Evolutionary conservation across 352 stramenopile genomes (phyloP).

Genomic region (Globisporangium cylindrosporum): DNA sequence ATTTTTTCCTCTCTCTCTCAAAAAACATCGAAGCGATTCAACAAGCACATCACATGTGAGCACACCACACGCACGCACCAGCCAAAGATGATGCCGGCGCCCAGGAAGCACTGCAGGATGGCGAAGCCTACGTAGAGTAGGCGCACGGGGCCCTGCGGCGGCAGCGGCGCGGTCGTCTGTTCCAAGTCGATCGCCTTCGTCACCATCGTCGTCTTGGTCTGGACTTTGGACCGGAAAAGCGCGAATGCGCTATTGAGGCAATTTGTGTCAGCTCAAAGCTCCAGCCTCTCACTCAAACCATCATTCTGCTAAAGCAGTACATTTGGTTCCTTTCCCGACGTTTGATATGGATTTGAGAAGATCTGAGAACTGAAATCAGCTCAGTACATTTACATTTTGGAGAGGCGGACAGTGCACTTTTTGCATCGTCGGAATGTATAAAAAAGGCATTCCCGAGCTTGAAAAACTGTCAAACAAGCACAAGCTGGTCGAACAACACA

Average conservation of each 20-base stretch:
- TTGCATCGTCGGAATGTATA: background rate
- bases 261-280: background rate
- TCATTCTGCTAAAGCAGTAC: background rate
- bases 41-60: background rate
- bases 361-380: too few relatives aligned
- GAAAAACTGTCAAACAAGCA: background rate
- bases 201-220: background rate
- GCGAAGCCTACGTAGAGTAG: constrained; percentile 49
- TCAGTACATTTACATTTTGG: background rate
- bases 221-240: background rate
- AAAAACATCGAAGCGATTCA: background rate
- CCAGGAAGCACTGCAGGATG: constrained; percentile 62
- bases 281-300: background rate
- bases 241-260: background rate
- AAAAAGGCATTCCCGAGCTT: background rate
- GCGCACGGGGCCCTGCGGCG: constrained; percentile 15
- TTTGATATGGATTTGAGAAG: too few relatives aligned
- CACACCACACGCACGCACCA: constrained; percentile 29
- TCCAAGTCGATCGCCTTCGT: background rate
- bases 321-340: background rate
- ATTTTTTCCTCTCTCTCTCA: background rate
- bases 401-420: background rate
- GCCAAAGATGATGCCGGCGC: constrained; percentile 58
- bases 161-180: background rate
- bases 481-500: background rate